Base-by-base conservation (phyloP, 2,329 filamentous ascomycete species). In the Aspergillus clavatus region DNA sequence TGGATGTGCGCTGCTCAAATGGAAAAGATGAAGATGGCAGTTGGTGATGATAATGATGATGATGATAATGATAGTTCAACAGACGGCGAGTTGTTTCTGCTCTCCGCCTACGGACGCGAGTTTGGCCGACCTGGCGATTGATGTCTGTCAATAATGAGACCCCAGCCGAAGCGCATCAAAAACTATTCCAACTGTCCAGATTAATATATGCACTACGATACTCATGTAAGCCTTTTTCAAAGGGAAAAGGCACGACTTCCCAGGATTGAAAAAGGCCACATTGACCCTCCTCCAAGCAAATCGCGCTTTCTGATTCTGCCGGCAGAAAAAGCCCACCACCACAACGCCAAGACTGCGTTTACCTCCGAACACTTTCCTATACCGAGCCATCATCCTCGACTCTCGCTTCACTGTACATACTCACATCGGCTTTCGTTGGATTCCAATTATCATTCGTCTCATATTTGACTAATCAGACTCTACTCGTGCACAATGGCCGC, bases 401-500 rank as follows among this genome's bases (percentile, higher is more conserved):
- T 35, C 12, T 35, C 31, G 14, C 1, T 7, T 21, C 16, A 19
- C 18, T 16, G 18, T 35, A 35, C 31, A 35, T 35, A 35, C 19
- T 35, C 10, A 10, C 16, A 8, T 35, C 16, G 31, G 18, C 18
- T 11, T 7, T 10, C 7, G 7, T 14, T 8, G 2, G n/a, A 14
- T 16, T 10, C 7, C 8, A 18, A n/a, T n/a, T 35, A 14, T 11
- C 19, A 7, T 21, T 35, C 18, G 31, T 16, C 31, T 35, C 12
- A 2, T 10, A 35, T 18, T 11, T 11, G 12, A 5, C 16, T 18
- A 10, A 6, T 19, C 10, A 21, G 10, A 35, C 10, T 18, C 4
- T 18, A 35, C 16, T 35, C 18, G n/a, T 16, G 18, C 40, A 57
- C 45, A 36, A 57, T 57, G 55, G 47, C 55, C 16, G 43, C 53